Evolutionary conservation across 805 yeast genomes (phyloP).

Genomic region (Tetrapisispora fleetii): DNA sequence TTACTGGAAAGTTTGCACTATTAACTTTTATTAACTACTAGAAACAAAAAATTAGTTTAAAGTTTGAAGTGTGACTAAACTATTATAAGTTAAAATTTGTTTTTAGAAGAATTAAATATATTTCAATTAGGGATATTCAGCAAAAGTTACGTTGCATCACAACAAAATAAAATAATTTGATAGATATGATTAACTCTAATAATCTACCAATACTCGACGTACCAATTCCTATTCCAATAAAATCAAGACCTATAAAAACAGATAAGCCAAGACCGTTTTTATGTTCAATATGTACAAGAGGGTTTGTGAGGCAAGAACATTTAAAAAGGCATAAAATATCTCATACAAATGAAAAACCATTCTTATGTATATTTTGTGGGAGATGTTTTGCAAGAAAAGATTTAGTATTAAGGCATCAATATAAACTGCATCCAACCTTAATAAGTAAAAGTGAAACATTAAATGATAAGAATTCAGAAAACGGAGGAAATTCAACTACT

Average conservation of each 20-base stretch:
- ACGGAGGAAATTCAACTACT: not conserved
- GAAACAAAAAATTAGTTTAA: too few relatives aligned
- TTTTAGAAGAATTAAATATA: too few relatives aligned
- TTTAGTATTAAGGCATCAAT: slow-evolving; percentile 85
- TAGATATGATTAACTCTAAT: not conserved
- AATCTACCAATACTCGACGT: not conserved
- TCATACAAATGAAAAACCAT: slow-evolving; percentile 94
- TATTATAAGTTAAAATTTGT: too few relatives aligned
- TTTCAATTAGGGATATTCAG: too few relatives aligned
- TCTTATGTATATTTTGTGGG: slow-evolving; percentile 92
- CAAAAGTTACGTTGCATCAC: too few relatives aligned
- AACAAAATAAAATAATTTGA: not conserved
- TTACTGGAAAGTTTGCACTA: too few relatives aligned
- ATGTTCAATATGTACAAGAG: slow-evolving; percentile 84
- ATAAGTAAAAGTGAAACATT: slow-evolving; percentile 21
- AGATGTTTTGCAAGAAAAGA: slow-evolving; percentile 90
- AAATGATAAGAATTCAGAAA: not conserved
- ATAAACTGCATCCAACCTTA: slow-evolving; percentile 64
- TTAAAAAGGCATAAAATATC: slow-evolving; percentile 87
- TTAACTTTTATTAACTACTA: too few relatives aligned
- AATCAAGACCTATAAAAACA: slow-evolving; percentile 73
- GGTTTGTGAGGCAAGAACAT: slow-evolving; percentile 92
- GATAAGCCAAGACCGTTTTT: slow-evolving; percentile 92
- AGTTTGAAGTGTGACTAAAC: too few relatives aligned
- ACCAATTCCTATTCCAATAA: slow-evolving; percentile 66